Percentiles rank a stretch among this genome's conserved stretches.
phyloP scores from a whole-genome alignment of 164 flowering plant species.

The Magnolia kwangsiensis region DNA sequence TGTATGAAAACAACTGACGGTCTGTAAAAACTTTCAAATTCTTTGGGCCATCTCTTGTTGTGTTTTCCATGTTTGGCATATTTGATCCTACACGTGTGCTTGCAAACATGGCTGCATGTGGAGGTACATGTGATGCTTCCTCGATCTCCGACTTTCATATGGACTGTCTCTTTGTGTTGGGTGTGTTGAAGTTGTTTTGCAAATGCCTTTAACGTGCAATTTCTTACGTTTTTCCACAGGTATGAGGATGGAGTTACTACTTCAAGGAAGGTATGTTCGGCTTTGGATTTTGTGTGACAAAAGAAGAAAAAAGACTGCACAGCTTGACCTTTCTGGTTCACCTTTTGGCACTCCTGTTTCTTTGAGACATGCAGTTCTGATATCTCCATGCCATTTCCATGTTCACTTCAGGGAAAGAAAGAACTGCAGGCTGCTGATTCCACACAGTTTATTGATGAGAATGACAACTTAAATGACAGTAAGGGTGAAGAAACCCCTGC shows the following conservation, averaged over 20 bases:
- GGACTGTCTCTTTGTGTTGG: neutral
- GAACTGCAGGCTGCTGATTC: conserved; percentile 74
- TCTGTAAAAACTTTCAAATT: too few relatives aligned
- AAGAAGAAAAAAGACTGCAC: conserved; percentile 14
- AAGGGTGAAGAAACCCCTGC: conserved; percentile 45
- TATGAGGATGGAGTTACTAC: conserved; percentile 72
- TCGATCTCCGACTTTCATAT: neutral
- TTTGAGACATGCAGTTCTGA: neutral
- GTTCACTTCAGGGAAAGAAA: conserved; percentile 60
- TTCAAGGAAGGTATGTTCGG: conserved; percentile 63
- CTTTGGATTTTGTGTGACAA: conserved; percentile 76
- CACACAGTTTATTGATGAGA: conserved; percentile 50
- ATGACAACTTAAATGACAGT: conserved; percentile 35
- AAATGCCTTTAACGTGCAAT: neutral
- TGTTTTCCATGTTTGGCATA: too few relatives aligned
- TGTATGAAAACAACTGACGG: too few relatives aligned
- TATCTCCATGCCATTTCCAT: neutral
- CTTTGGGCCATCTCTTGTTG: too few relatives aligned
- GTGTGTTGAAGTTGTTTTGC: neutral
- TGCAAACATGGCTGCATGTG: neutral
- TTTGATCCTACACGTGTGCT: neutral
- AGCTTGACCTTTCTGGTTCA: neutral
- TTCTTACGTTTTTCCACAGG: conserved; percentile 29
- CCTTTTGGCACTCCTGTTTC: neutral
- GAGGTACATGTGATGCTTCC: neutral